phyloP scores from a whole-genome alignment of 371 early-diverging fungal species.

The Umbelopsis sp. region DNA sequence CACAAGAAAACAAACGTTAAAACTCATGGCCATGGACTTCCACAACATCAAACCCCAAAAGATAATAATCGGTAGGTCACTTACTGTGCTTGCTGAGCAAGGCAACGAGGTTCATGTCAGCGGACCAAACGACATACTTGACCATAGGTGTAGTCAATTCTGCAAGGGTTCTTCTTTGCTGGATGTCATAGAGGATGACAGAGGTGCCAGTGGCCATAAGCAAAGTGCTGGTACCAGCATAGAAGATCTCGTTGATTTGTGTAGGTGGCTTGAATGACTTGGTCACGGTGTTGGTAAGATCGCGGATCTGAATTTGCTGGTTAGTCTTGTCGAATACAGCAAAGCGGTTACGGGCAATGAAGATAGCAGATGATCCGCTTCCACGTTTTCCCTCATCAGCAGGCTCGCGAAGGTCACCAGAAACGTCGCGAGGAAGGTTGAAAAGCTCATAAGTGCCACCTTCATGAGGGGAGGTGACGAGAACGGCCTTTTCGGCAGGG shows the following conservation, averaged over 20 bases:
- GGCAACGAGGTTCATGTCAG: conserved; percentile 86
- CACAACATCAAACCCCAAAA: too few species aligned
- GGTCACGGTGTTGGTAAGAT: conserved; percentile 82
- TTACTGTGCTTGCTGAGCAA: conserved; percentile 90
- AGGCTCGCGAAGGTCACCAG: conserved; percentile 68
- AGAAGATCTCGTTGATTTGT: conserved; percentile 82
- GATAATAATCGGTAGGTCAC: conserved; percentile 20
- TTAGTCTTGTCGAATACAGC: conserved; percentile 87
- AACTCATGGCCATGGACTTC: background rate
- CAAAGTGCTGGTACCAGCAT: conserved; percentile 83
- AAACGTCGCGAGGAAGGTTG: conserved; percentile 74
- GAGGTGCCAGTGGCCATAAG: conserved; percentile 82
- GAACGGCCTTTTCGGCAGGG: conserved; percentile 88
- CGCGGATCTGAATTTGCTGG: conserved; percentile 79
- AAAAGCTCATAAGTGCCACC: conserved; percentile 90
- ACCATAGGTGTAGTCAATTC: conserved; percentile 82
- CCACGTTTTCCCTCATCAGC: conserved; percentile 75
- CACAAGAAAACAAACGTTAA: background rate
- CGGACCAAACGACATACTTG: conserved; percentile 90
- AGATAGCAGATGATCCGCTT: conserved; percentile 82
- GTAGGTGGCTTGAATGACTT: conserved; percentile 86
- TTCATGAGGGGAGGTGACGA: conserved; percentile 81
- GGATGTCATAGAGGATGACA: conserved; percentile 89
- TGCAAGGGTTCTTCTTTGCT: conserved; percentile 72
- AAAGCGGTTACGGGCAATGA: conserved; percentile 94